These are phyloP conservation scores for Podospora australis DNA, from an alignment of 495 filamentous ascomycete genomes.

Conservation along the genomic window DNA sequence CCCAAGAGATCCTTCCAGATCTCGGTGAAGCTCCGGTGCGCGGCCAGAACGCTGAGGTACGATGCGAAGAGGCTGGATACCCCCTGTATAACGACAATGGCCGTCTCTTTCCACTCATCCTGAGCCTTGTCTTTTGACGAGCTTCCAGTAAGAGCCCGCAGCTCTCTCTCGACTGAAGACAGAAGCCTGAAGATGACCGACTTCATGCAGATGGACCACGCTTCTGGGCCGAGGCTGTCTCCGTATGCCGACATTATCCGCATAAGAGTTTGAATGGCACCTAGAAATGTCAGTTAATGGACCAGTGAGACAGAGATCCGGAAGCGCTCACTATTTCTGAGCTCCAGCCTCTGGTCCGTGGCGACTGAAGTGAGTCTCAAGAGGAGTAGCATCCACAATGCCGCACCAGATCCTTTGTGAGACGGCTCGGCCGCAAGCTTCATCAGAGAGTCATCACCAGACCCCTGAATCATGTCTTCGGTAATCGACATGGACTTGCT, in stretches of 20 bases:
- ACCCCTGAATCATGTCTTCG: constrained; percentile 42
- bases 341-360: constrained; percentile 70
- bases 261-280: constrained; percentile 81
- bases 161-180: constrained; percentile 44
- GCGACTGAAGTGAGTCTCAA: constrained; percentile 69
- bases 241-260: constrained; percentile 89
- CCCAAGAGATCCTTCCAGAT: constrained; percentile 66
- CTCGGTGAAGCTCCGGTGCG: constrained; percentile 49
- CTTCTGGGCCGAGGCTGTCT: constrained; percentile 66
- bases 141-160: constrained; percentile 23
- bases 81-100: constrained; percentile 65
- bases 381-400: constrained; percentile 82
- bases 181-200: constrained; percentile 74
- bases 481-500: constrained; percentile 41
- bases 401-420: constrained; percentile 47
- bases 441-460: constrained; percentile 43
- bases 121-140: constrained; percentile 35
- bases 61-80: constrained; percentile 60
- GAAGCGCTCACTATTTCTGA: constrained; percentile 66
- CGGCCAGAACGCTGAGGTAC: constrained; percentile 56
- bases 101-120: constrained; percentile 66
- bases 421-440: constrained; percentile 46
- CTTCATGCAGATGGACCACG: constrained; percentile 79
- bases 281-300: constrained; percentile 23
- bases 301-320: neutral